Evolutionary conservation across 306 rosid genomes (phyloP), one percentile per base, ranked within the genome.

Genomic region (Quercus suber): DNA sequence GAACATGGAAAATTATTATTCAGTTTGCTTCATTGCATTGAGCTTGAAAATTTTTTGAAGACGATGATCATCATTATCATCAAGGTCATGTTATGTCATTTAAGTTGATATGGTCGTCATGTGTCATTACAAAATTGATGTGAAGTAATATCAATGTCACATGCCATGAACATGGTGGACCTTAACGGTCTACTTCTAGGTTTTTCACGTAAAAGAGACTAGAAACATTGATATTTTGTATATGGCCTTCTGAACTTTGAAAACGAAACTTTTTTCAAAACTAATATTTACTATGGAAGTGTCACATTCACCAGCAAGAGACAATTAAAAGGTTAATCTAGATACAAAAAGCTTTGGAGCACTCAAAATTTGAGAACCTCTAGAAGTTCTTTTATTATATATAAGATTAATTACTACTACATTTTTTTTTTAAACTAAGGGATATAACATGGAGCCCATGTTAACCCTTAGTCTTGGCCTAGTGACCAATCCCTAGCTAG

Each of bases 401-500:
- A 49, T 49, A 49, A 65, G 74, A 53, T 73, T 76, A 20, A 76
- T 68, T 12, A 21, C 69, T 67, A 73, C 80, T 83, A 82, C 78
- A 84, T 59, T 71, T 65, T 55, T 80, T 41, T 27, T 41, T 43
- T 84, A 75, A 60, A 76, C 73, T 56, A 72, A 77, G 82, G 74
- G 77, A 27, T 35, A 35, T 61, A n/a, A 12, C 81, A 74, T 80
- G 76, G 79, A 58, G 69, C 45, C 78, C 83, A 84, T 75, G 77
- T 35, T 13, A 79, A 73, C 56, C 82, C 83, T 67, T 61, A 45
- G 79, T 77, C 71, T 60, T 56, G 82, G 90, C 82, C 85, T 80
- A 80, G 76, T 64, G 71, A 81, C 78, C 89, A 86, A 88, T 82
- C 90, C 91, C 90, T 84, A 75, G 69, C 55, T 65, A 84, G 82